Conservation (phyloP, 1,139 yeast genomes). For the Petasospora rhodanensis region DNA sequence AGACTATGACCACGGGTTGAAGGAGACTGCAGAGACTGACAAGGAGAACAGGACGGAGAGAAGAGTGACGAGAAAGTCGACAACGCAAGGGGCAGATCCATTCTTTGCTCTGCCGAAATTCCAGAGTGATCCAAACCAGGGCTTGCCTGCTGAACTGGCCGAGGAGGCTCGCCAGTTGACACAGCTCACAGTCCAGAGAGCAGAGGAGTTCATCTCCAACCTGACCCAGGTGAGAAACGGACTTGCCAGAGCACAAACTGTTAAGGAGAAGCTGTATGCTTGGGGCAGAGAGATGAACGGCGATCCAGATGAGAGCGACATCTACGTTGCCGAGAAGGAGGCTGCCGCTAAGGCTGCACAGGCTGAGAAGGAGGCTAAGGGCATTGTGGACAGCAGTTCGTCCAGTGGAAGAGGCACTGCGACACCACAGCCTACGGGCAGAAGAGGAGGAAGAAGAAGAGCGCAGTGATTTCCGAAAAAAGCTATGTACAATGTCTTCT, state of each 20-base stretch:
- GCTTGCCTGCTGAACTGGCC: constrained; percentile 44
- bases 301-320: constrained; percentile 41
- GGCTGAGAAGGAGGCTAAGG: constrained; percentile 15
- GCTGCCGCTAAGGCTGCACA: constrained; percentile 13
- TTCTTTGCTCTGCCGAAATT: constrained; percentile 61
- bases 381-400: too few relatives aligned
- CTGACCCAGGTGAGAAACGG: constrained; percentile 68
- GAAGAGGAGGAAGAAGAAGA: constrained; percentile 18
- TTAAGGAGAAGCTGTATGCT: constrained; percentile 59
- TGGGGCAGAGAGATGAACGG: constrained; percentile 91
- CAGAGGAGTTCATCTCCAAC: constrained; percentile 84
- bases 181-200: constrained; percentile 76
- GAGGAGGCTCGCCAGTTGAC: constrained; percentile 63
- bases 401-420: constrained; percentile 9
- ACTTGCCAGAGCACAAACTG: constrained; percentile 70
- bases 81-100: constrained; percentile 43
- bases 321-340: constrained; percentile 21
- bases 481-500: not conserved
- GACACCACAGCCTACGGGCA: constrained; percentile 14
- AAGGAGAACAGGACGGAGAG: constrained; percentile 24
- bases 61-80: constrained; percentile 33
- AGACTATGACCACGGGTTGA: constrained; percentile 51
- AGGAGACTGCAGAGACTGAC: constrained; percentile 3
- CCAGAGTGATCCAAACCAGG: constrained; percentile 39
- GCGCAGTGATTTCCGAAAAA: too few relatives aligned